Percentiles rank a stretch among this genome's conserved stretches.
Evolutionary conservation across 305 asterid genomes (phyloP).

Genomic region (Withania somnifera): DNA sequence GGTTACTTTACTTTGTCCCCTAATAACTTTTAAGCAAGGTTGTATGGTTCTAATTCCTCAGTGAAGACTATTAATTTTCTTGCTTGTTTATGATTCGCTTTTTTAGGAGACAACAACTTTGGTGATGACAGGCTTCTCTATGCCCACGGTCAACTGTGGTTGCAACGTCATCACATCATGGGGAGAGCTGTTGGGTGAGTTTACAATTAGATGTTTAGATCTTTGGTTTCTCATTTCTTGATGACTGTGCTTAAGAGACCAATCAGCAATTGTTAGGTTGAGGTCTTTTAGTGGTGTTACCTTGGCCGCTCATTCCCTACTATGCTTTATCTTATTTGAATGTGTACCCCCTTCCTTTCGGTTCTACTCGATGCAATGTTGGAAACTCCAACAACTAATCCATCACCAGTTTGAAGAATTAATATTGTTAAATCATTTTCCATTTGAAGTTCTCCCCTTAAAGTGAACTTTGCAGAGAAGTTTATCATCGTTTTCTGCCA

Average conservation of each 20-base stretch:
- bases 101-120: conserved; percentile 80
- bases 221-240: background rate
- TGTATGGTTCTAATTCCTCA: background rate
- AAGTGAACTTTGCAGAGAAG: background rate
- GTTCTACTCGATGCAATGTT: background rate
- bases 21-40: background rate
- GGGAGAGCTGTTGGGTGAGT: conserved; percentile 99
- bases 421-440: background rate
- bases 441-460: background rate
- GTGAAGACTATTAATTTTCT: background rate
- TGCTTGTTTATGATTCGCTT: background rate
- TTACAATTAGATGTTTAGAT: background rate
- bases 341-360: background rate
- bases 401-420: background rate
- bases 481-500: background rate
- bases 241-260: background rate
- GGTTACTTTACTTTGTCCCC: background rate
- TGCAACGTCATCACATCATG: conserved; percentile 84
- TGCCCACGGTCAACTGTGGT: conserved; percentile 95
- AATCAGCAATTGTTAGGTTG: background rate
- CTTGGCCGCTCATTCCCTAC: background rate
- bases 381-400: background rate
- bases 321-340: background rate
- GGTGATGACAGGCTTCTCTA: conserved; percentile 94
- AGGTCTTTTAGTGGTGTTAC: background rate